Evolutionary conservation across 352 stramenopile genomes (phyloP), one percentile per base, ranked within the genome.

Genomic region (Thalassiosira allenii): DNA sequence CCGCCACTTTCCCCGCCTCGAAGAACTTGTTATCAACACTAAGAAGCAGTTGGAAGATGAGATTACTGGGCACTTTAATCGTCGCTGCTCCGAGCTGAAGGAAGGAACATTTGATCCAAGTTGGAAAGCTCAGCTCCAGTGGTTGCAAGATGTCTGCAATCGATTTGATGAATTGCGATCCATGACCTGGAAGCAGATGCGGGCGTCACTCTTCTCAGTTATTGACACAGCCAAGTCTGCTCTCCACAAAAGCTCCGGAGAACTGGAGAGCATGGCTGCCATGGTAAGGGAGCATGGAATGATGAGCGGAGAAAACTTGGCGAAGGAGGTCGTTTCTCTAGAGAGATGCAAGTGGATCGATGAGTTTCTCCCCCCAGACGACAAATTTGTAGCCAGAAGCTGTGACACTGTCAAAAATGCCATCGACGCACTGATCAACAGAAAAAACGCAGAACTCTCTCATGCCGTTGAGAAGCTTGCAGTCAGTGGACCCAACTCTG

Each of bases 311-410:
- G 51, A 72, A 43, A 68, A 32, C 47, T 51, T 76, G n/a, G 73
- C 30, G 32, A 5, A 74, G 56, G 68, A 75, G 0, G 29, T 84
- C 22, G 14, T 58, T 8, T 29, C 23, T 14, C 76, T 88, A 51
- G 53, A 47, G 41, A 57, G 61, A 20, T 86, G 41, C 11, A 52
- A 52, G 5, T 86, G 79, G 74, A 76, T 90, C 68, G 83, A 90
- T 63, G 51, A 66, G 11, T 83, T 66, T 37, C 47, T 88, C 34
- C 52, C 49, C 25, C 22, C 29, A n/a, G 75, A 69, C 11, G n/a
- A 78, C 29, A 22, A 20, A 37, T 87, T 87, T 83, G 49, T 86
- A 23, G 43, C 41, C 0, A 81, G 70, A 3, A 61, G 9, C 30
- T 69, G 47, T 54, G 72, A 33, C 59, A 59, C 57, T 14, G 65